Base-by-base conservation (phyloP, 441 rosid genomes). In the Erodium texanum region DNA sequence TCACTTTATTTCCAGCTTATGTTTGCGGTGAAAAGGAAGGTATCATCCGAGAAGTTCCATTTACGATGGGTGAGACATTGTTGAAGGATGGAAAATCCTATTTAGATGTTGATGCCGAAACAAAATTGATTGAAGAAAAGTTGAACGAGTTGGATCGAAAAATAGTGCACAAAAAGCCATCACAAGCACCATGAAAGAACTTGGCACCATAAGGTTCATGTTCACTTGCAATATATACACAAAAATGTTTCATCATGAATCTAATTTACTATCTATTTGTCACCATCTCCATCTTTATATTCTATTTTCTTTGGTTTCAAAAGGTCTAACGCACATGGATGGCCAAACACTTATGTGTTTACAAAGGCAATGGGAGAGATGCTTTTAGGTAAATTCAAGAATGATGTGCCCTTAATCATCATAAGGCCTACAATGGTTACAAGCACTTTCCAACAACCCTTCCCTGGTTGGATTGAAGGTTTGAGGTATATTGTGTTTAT, bases 11-110 rank as follows among this genome's bases (percentile, higher is more conserved):
- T 73, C 0, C 84, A 93, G 99, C 96, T 64, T 93, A 85, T 77
- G 93, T 93, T 0, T 64, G 81, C 3, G 99, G 99, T 11, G 96
- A 88, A 75, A 78, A 71, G 52, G 54, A 75, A n/a, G 99, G 99
- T 19, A 41, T 89, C 8, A 77, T 91, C 65, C 27, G 32, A 10
- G 99, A 93, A 76, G 82, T 19, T 12, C 76, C 93, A 3, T 86
- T 77, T 27, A 27, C 2, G 29, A 27, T 27, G 29, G 29, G 29
- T 4, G 29, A 27, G 29, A 27, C 29, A 27, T 27, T 27, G 43
- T 6, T 86, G 14, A 84, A 88, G 0, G 87, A 80, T 23, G 96
- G 92, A 9, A 67, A 65, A 2, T 11, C 70, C 2, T 85, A 86
- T 23, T 77, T 93, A 64, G 86, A 88, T 76, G 80, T 91, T 54